Conservation (phyloP, 2,329 filamentous ascomycete genomes). For the Stagonosporopsis vannaccii region DNA sequence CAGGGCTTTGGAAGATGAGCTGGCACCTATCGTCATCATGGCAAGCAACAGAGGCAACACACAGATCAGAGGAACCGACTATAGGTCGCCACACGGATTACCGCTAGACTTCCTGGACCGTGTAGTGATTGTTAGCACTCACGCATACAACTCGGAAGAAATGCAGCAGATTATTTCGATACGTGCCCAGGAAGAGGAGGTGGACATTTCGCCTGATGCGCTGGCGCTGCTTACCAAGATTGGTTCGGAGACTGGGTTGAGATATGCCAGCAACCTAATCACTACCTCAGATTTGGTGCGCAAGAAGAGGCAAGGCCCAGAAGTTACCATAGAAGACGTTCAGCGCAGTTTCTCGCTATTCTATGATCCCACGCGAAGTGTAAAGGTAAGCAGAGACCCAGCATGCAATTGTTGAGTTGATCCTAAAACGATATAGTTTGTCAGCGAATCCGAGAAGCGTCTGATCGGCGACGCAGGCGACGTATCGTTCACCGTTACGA, state of each 20-base stretch:
- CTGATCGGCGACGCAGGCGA: constrained; percentile 87
- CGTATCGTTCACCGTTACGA: constrained; percentile 70
- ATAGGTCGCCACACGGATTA: constrained; percentile 90
- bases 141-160: constrained; percentile 81
- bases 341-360: constrained; percentile 94
- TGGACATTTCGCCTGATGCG: constrained; percentile 88
- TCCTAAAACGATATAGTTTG: constrained; percentile 63
- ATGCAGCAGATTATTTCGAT: constrained; percentile 93
- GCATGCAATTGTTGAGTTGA: not conserved
- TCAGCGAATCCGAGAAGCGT: constrained; percentile 87
- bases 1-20: constrained; percentile 90
- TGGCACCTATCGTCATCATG: constrained; percentile 99
- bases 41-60: constrained; percentile 94
- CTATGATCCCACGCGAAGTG: constrained; percentile 86
- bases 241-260: constrained; percentile 86
- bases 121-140: constrained; percentile 94
- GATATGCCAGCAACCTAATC: constrained; percentile 98
- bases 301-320: constrained; percentile 83
- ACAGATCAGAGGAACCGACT: constrained; percentile 90
- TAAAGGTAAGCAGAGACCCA: constrained; percentile 61
- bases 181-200: constrained; percentile 92
- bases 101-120: constrained; percentile 96
- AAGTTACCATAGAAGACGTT: constrained; percentile 86
- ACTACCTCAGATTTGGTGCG: constrained; percentile 89
- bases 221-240: constrained; percentile 95